Evolutionary conservation across 306 rosid genomes (phyloP).

Genomic region (Vigna trinervia): DNA sequence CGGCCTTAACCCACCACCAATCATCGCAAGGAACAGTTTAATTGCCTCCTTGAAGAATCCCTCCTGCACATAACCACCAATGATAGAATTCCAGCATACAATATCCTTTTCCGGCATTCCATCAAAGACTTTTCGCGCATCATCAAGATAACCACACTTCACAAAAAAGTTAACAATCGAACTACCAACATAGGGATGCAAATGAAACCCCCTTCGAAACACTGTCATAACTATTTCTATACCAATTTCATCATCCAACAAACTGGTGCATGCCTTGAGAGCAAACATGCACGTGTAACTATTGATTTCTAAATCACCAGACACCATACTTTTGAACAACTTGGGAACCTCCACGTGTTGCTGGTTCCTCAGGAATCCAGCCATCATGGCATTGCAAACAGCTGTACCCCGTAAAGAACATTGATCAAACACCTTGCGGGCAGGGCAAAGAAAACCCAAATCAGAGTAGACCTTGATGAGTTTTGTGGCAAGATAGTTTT

Average conservation of each 20-base stretch:
- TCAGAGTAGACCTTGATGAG: slow-evolving; percentile 53
- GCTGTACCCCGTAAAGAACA: slow-evolving; percentile 51
- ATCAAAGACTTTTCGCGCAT: slow-evolving; percentile 61
- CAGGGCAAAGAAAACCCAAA: slow-evolving; percentile 57
- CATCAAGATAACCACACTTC: slow-evolving; percentile 59
- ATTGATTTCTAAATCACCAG: slow-evolving; percentile 52
- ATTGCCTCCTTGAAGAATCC: slow-evolving; percentile 58
- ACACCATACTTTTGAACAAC: slow-evolving; percentile 63
- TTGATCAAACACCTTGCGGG: slow-evolving; percentile 66
- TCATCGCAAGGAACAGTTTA: slow-evolving; percentile 60
- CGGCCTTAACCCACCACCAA: slow-evolving; percentile 52
- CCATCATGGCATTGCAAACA: slow-evolving; percentile 71
- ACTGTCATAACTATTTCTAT: slow-evolving; percentile 58
- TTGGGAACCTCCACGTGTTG: slow-evolving; percentile 51
- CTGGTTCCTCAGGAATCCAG: slow-evolving; percentile 59
- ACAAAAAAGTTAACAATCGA: slow-evolving; percentile 64
- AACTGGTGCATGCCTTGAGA: slow-evolving; percentile 65
- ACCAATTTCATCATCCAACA: slow-evolving; percentile 61
- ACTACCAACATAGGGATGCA: slow-evolving; percentile 60
- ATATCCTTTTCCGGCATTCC: slow-evolving; percentile 66
- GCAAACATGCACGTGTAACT: slow-evolving; percentile 72
- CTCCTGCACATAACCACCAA: slow-evolving; percentile 66
- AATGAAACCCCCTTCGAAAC: slow-evolving; percentile 49
- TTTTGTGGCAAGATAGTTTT: slow-evolving; percentile 58
- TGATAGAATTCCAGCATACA: slow-evolving; percentile 81